Base-by-base conservation (phyloP, 371 early-diverging fungal genomes). In the Mitosporidium daphniae region DNA sequence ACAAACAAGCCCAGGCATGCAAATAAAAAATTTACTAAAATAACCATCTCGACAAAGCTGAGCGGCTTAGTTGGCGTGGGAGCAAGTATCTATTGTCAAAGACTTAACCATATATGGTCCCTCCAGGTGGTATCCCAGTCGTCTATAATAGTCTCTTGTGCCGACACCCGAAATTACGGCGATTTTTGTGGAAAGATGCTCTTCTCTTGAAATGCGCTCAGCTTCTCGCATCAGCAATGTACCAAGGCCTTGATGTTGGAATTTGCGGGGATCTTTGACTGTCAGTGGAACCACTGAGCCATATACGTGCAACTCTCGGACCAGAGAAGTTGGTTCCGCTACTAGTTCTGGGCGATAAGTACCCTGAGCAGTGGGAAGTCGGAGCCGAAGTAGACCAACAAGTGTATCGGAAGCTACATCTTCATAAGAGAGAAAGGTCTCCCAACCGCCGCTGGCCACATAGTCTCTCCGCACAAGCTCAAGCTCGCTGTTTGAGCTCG, bases 191-290 rank as follows among this genome's bases (percentile, higher is more conserved):
- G 72, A 69, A 10, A 69, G 69, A 42, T 98, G 99, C 46, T 98
- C 99, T 34, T 91, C 77, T 31, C 67, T 51, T 10, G 95, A 91
- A 36, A 98, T 98, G 26, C 89, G 49, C 49, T 93, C 99, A 0
- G 99, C 99, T 47, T 94, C 99, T 31, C 78, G 82, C 74, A 98
- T 93, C 31, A 98, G 44, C 38, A 93, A 39, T 0, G 82, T 75
- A 29, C 99, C 99, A 40, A 69, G 95, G 2, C 99, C 99, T 48
- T 91, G 86, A 47, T 98, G 99, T 53, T 98, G 99, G 59, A 86
- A 95, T 43, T 80, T 80, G 3, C 61, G 71, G 8, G 78, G 80
- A 35, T 94, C 84, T 23, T 89, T 57, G 31, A 61, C 68, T 31
- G 82, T 77, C 38, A 95, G 61, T 2, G 86, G 89, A 9, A 95